Percentiles rank a stretch among this genome's conserved stretches.
Conservation (phyloP, 768 basidiomycete genomes). For the Gymnopilus junonius region DNA sequence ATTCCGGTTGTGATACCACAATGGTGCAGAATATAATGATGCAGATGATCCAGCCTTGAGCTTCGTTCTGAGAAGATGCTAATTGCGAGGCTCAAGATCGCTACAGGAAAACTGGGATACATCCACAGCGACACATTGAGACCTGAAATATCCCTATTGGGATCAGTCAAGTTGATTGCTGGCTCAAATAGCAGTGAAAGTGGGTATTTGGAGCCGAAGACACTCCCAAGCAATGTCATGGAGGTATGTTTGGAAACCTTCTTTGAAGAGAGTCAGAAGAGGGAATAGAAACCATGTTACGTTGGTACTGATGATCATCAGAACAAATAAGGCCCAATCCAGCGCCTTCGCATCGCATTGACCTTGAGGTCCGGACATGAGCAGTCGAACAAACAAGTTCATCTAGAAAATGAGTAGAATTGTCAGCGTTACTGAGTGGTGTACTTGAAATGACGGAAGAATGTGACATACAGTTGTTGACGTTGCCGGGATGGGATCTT, state of each 20-base stretch:
- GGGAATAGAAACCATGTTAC: constrained; percentile 8
- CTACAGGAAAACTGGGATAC: constrained; percentile 11
- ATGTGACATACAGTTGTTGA: no score
- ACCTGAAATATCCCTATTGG: constrained; percentile 1
- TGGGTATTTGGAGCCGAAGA: constrained; percentile 1
- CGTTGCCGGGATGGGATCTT: no score
- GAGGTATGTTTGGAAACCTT: constrained; percentile 1
- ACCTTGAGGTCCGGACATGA: no score
- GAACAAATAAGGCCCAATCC: constrained; percentile 8
- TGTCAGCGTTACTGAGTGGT: no score
- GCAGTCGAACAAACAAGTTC: no score
- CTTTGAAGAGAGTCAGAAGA: neutral
- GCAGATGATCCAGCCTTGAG: constrained; percentile 2
- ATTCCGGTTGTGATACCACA: neutral
- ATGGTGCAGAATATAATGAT: neutral
- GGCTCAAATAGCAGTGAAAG: neutral
- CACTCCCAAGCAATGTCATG: constrained; percentile 7
- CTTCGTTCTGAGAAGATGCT: constrained; percentile 4
- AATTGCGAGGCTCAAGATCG: constrained; percentile 7
- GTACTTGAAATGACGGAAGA: no score
- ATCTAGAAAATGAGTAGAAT: no score
- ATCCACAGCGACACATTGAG: constrained; percentile 6
- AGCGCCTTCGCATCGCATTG: neutral
- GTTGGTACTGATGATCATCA: constrained; percentile 3
- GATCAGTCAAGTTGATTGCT: no score